Evolutionary conservation across 306 rosid genomes (phyloP).

Genomic region (Cicer yamashitae): DNA sequence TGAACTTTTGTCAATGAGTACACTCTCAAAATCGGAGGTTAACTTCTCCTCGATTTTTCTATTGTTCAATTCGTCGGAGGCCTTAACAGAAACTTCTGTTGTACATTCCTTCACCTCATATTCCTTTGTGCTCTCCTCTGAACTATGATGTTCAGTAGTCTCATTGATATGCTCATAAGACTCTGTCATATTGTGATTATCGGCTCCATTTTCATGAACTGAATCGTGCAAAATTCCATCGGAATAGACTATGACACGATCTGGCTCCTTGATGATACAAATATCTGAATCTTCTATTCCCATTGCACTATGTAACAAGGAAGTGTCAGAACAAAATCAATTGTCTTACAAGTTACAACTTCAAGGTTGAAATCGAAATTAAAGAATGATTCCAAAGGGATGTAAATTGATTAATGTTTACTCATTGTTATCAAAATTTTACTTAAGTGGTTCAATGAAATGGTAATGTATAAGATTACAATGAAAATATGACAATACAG

Average conservation of each 20-base stretch:
- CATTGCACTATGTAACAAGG: conserved; percentile 65
- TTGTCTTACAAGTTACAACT: neutral
- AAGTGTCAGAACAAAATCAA: conserved; percentile 36
- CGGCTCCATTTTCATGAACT: conserved; percentile 55
- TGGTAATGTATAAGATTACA: too few species aligned
- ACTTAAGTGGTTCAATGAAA: too few species aligned
- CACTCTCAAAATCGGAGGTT: conserved; percentile 51
- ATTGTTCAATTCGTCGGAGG: conserved; percentile 42
- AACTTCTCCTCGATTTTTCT: conserved; percentile 55
- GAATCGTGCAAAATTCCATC: conserved; percentile 61
- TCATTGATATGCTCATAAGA: conserved; percentile 69
- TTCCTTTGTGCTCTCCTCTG: conserved; percentile 83
- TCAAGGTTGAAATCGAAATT: neutral
- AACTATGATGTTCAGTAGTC: conserved; percentile 62
- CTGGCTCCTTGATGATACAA: conserved; percentile 91
- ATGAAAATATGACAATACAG: too few species aligned
- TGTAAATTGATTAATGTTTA: too few species aligned
- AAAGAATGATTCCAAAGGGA: too few species aligned
- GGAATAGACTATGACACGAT: conserved; percentile 67
- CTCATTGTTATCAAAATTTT: too few species aligned
- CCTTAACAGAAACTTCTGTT: conserved; percentile 68
- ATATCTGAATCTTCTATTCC: conserved; percentile 78
- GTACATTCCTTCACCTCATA: conserved; percentile 98
- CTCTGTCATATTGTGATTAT: conserved; percentile 56
- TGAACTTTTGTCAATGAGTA: conserved; percentile 48